These are phyloP conservation scores for Pythium insidiosum DNA, from an alignment of 352 stramenopile species.

Conservation along the genomic window DNA sequence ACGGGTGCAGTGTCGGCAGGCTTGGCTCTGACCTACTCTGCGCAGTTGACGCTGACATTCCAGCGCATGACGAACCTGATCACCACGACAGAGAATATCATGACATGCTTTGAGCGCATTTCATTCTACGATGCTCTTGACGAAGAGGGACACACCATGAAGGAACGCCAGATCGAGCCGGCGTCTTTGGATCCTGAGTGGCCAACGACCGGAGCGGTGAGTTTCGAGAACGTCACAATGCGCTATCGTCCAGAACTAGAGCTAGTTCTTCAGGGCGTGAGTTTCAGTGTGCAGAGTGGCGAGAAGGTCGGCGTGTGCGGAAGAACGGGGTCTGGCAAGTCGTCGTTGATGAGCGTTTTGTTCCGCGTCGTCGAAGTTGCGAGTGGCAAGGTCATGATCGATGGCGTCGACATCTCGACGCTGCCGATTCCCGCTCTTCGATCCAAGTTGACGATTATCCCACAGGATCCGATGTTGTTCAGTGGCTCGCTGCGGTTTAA, in stretches of 20 bases:
- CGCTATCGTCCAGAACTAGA: conserved; percentile 21
- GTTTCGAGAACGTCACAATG: conserved; percentile 16
- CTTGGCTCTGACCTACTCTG: conserved; percentile 10
- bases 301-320: conserved; percentile 21
- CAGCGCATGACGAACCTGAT: conserved; percentile 8
- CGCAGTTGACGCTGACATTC: conserved; percentile 28
- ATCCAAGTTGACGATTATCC: conserved; percentile 31
- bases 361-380: conserved; percentile 16
- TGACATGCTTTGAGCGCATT: conserved; percentile 22
- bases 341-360: conserved; percentile 16
- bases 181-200: too few species aligned
- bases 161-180: too few species aligned
- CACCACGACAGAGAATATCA: conserved; percentile 16
- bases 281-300: conserved; percentile 10
- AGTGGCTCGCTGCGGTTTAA: conserved; percentile 82
- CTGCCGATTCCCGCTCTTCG: conserved; percentile 9
- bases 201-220: too few species aligned
- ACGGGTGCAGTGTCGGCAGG: conserved; percentile 4
- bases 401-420: conserved; percentile 57
- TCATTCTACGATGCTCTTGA: conserved; percentile 11
- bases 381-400: conserved; percentile 59
- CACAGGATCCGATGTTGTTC: conserved; percentile 85
- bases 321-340: conserved; percentile 24
- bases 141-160: conserved; percentile 14
- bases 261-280: conserved; percentile 19